A percentile compares a stretch with the other conserved stretches of the same genome.
Evolutionary conservation across 495 filamentous ascomycete genomes (phyloP).

Genomic region (Aspergillus campestris): DNA sequence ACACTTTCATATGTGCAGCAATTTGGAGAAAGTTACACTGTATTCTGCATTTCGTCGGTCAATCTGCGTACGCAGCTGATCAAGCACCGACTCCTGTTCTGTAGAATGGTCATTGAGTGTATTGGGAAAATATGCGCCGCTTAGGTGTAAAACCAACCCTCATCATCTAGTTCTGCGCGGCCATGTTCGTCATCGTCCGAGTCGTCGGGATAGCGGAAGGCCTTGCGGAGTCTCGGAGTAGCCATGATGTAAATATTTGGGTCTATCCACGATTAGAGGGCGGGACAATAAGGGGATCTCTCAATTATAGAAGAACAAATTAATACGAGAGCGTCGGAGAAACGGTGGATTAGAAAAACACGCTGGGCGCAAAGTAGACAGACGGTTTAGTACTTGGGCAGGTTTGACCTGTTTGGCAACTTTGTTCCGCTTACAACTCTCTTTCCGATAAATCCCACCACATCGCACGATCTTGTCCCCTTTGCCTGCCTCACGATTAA

Average conservation of each 20-base stretch:
- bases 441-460: not conserved
- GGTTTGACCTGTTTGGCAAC: constrained; percentile 31
- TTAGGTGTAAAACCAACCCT: constrained; percentile 35
- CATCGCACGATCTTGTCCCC: not conserved
- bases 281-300: not conserved
- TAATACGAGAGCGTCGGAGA: not conserved
- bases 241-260: constrained; percentile 23
- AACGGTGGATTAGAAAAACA: not conserved
- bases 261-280: not conserved
- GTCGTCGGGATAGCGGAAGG: constrained; percentile 55
- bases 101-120: constrained; percentile 10
- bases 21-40: constrained; percentile 28
- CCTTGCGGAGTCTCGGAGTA: constrained; percentile 48
- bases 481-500: not conserved
- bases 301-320: not conserved
- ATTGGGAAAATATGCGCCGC: not conserved
- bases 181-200: constrained; percentile 34
- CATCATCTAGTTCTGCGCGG: constrained; percentile 53
- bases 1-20: not conserved
- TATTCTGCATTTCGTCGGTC: constrained; percentile 50
- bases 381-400: not conserved
- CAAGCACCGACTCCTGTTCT: constrained; percentile 69
- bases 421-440: not conserved
- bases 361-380: not conserved
- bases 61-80: constrained; percentile 47